Base-by-base conservation (phyloP, 129 eudicot species). In the Sambucus nigra region DNA sequence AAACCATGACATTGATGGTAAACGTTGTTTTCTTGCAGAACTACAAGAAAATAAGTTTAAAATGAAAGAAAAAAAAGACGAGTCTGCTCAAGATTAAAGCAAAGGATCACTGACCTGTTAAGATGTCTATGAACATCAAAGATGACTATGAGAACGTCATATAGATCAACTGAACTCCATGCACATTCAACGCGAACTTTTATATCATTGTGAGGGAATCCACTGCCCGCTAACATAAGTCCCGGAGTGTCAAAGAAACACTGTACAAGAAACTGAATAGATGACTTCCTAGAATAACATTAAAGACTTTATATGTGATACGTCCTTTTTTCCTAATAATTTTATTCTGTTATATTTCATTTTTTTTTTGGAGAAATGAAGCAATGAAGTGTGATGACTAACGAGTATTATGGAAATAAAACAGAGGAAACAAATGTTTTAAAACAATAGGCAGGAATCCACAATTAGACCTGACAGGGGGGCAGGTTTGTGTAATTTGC, bases 231-330 rank as follows among this genome's bases (percentile, higher is more conserved):
- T 68, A 85, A 67, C 76, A 72, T 79, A 59, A 91, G 81, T 41
- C 99, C 99, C 16, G 99, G 99, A 17, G 99, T 91, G 66, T 91
- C 99, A 77, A 91, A 91, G 77, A 91, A 82, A 79, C 99, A 91
- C 99, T 91, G 84, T 47, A 59, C 46, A 68, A 24, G 11, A 67
- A 73, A 52, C 23, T 44, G 68, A 78, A 42, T 28, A 64, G 35
- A 53, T 13, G 41, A 25, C 16, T 44, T 46, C n/a, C 41, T 5
- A n/a, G 22, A 32, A 60, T 5, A 2, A 6, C 10, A 46, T 12
- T 12, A 5, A 26, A 31, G 38, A 5, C 38, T 3, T 31, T 31
- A 31, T 31, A 31, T 31, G n/a, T n/a, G n/a, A n/a, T n/a, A n/a
- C n/a, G n/a, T n/a, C n/a, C n/a, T n/a, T n/a, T n/a, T n/a, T n/a